These are phyloP conservation scores for Leishmania amazonensis DNA, from an alignment of 208 protist species.

Conservation along the genomic window DNA sequence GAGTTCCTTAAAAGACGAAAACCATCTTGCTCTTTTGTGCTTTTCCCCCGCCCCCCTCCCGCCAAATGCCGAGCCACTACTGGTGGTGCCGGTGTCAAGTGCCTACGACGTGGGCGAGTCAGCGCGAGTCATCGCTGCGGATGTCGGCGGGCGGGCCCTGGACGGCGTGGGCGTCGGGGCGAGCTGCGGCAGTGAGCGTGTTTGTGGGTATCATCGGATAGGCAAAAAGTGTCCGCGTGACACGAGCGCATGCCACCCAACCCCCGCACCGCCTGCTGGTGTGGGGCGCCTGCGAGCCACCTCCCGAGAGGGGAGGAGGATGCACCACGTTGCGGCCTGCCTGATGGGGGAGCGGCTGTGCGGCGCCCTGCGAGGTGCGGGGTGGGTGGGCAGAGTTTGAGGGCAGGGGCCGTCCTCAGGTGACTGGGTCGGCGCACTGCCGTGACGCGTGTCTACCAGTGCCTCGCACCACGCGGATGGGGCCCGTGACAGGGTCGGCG, in stretches of 20 bases:
- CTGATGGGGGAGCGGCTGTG: not conserved
- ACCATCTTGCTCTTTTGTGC: not conserved
- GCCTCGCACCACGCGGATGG: not conserved
- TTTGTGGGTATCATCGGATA: not conserved
- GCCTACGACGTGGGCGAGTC: not conserved
- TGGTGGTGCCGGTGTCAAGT: not conserved
- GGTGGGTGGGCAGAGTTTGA: not conserved
- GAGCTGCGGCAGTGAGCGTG: not conserved
- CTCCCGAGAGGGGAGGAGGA: too few relatives aligned
- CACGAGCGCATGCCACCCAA: not conserved
- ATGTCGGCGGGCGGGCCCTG: not conserved
- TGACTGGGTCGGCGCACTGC: not conserved
- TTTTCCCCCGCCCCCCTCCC: not conserved
- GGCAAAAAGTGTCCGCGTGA: not conserved
- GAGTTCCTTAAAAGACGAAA: not conserved
- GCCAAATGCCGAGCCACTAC: not conserved
- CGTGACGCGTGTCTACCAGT: not conserved
- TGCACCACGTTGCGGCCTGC: not conserved
- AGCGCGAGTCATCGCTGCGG: not conserved
- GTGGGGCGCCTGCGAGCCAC: not conserved
- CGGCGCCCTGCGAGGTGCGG: too few relatives aligned
- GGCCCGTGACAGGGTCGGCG: not conserved
- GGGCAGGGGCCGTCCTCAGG: not conserved
- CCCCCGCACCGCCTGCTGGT: not conserved
- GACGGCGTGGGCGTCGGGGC: not conserved